These are phyloP conservation scores for Panicum miliaceum DNA, from an alignment of 176 grass and related monocot species.

Conservation along the genomic window DNA sequence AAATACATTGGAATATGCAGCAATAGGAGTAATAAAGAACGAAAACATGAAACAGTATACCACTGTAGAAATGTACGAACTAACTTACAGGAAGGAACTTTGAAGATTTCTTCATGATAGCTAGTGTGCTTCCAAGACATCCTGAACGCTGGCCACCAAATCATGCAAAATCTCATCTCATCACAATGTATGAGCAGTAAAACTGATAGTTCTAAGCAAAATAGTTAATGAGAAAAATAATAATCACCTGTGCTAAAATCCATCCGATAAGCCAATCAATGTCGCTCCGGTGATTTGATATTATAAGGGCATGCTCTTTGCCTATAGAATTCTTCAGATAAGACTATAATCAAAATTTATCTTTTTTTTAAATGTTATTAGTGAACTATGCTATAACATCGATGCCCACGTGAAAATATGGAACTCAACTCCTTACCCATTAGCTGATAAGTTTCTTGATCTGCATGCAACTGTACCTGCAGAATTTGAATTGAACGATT, in stretches of 20 bases:
- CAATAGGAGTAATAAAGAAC: background rate
- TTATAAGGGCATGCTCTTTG: constrained; percentile 70
- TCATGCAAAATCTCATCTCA: background rate
- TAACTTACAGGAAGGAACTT: constrained; percentile 66
- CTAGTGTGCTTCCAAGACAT: constrained; percentile 71
- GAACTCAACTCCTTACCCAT: constrained; percentile 62
- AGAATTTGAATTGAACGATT: constrained; percentile 22
- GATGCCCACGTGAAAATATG: background rate
- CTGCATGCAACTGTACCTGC: constrained; percentile 65
- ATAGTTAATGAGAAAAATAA: constrained; percentile 25
- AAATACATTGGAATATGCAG: constrained; percentile 1
- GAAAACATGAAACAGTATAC: background rate
- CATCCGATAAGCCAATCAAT: constrained; percentile 84
- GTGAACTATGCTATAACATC: constrained; percentile 25
- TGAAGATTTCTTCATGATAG: constrained; percentile 75
- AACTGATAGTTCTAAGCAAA: constrained; percentile 11
- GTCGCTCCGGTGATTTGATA: constrained; percentile 67
- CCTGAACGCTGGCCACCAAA: constrained; percentile 61
- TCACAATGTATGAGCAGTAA: background rate
- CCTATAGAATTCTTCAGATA: constrained; percentile 47
- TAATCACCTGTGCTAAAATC: constrained; percentile 69
- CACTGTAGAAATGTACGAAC: constrained; percentile 5
- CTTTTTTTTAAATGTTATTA: background rate
- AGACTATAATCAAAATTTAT: background rate
- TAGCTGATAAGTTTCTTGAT: constrained; percentile 58